These are phyloP conservation scores for Euphorbia corollata DNA, from an alignment of 441 rosid species.

Conservation along the genomic window DNA sequence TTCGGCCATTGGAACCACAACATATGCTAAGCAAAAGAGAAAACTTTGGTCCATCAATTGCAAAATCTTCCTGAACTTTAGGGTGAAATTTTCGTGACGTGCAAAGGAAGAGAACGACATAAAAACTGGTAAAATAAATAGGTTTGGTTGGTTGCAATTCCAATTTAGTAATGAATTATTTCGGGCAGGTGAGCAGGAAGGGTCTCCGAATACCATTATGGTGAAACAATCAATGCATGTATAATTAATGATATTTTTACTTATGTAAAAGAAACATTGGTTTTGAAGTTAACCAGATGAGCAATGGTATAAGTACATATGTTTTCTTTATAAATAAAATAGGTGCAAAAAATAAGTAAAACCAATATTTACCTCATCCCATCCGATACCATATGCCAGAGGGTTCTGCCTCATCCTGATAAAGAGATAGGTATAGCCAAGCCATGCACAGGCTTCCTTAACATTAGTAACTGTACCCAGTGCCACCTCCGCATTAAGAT, in stretches of 20 bases:
- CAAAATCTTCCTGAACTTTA: not conserved
- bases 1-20: not conserved
- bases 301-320: not conserved
- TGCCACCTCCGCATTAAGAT: constrained; percentile 94
- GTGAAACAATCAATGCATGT: not conserved
- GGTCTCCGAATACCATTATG: not conserved
- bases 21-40: not conserved
- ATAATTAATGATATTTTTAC: not conserved
- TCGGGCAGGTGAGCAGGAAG: not conserved
- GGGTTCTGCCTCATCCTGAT: constrained; percentile 98
- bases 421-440: constrained; percentile 93
- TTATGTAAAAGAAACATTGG: not conserved
- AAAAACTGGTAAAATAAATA: not conserved
- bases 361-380: constrained; percentile 80
- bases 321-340: not conserved
- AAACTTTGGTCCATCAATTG: not conserved
- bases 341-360: constrained; percentile 3
- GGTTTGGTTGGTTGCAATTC: not conserved
- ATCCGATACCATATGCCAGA: constrained; percentile 94
- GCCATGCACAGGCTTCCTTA: constrained; percentile 99
- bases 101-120: not conserved
- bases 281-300: not conserved
- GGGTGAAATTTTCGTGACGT: not conserved
- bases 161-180: not conserved
- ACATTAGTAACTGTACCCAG: constrained; percentile 98